Base-by-base conservation (phyloP, 169 alveolate species). In the Besnoitia besnoiti region DNA sequence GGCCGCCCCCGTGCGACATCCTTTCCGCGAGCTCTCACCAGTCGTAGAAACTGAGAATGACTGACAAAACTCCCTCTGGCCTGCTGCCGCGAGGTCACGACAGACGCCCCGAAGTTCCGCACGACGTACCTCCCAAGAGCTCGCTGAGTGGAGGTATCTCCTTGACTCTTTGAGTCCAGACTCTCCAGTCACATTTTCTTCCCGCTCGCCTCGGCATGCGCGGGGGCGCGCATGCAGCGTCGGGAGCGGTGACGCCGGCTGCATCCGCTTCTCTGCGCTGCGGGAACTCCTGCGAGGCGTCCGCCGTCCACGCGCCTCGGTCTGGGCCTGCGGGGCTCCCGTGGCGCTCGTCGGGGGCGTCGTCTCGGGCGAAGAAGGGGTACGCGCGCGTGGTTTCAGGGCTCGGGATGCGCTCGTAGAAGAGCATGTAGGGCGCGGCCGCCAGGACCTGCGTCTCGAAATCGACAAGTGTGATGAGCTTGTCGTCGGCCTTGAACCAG, bases 401-500 rank as follows among this genome's bases (percentile, higher is more conserved):
- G 24, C 49, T 49, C 33, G 62, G 51, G 24, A 90, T 67, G 73
- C 93, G 93, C 75, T 90, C 90, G 76, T 90, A 90, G 50, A 90
- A 90, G 42, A 90, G 93, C 40, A 90, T 90, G 51, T 90, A 90
- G 19, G 93, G 93, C 4, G 85, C 85, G 8, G 93, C 93, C 24
- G 84, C 85, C 19, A 90, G 90, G 16, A 90, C 93, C 50, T 87
- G 59, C 16, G 50, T 75, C 35, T 90, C 82, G 80, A 90, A n/a
- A 40, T 77, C 89, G 7, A 90, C 93, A 2, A 77, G 85, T 62
- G 85, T 76, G 59, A 90, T 79, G 7, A 79, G 61, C n/a, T 80
- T 90, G 51, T 90, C 93, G 46, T 90, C 93, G 0, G 93, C 93
- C 42, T 87, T 49, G 67, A 79, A 90, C 93, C 93, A 90, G 30